These are phyloP conservation scores for Pseudonitzschia multistriata DNA, from an alignment of 108 stramenopile genomes.

Conservation along the genomic window DNA sequence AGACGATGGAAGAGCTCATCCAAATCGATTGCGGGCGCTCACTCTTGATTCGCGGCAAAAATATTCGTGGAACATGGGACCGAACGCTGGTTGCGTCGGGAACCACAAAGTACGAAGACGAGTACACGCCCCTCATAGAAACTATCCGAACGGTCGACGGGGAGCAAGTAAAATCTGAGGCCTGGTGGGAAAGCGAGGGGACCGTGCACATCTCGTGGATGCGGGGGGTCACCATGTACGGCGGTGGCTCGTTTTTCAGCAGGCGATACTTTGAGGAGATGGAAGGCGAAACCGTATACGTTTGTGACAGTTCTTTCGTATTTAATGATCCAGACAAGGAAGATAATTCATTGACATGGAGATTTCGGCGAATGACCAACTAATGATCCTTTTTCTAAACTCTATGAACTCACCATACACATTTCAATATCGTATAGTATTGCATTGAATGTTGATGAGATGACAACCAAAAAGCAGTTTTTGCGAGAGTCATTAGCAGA, in stretches of 20 bases:
- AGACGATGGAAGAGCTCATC: constrained; percentile 68
- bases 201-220: constrained; percentile 69
- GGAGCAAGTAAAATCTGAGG: constrained; percentile 63
- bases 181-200: constrained; percentile 79
- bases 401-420: no score
- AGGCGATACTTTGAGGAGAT: constrained; percentile 45
- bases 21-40: constrained; percentile 58
- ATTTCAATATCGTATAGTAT: no score
- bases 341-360: constrained; percentile 50
- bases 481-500: neutral
- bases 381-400: no score
- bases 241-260: constrained; percentile 74
- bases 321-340: constrained; percentile 28
- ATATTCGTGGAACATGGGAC: constrained; percentile 79
- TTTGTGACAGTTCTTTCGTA: constrained; percentile 68
- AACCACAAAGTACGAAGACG: constrained; percentile 27
- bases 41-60: constrained; percentile 58
- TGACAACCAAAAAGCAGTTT: no score
- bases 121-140: constrained; percentile 19
- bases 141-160: constrained; percentile 59
- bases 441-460: no score
- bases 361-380: constrained; percentile 32
- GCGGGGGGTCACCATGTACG: constrained; percentile 66
- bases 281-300: constrained; percentile 41
- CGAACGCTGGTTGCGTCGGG: constrained; percentile 67